Evolutionary conservation across 75 land plant genomes (phyloP), one percentile per base, ranked within the genome.

Genomic region (Larix kaempferi): DNA sequence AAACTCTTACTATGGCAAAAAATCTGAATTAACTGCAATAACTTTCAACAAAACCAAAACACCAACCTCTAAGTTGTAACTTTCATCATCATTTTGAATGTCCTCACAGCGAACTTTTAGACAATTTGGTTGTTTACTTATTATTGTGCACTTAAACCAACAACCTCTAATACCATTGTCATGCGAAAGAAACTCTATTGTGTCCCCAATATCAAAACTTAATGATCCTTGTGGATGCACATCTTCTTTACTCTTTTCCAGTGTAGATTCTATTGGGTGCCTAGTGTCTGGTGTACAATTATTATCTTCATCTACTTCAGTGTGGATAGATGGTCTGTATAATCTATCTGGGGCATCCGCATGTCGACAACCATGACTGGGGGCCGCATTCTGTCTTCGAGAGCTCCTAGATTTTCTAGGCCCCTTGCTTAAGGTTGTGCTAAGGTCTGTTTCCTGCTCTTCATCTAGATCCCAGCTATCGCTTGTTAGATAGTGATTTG

Each of bases 141-240:
- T 57, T 29, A 95, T 80, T 16, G 60, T 77, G 63, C 90, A 88
- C 81, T 80, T 84, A 78, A 87, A 89, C 98, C 98, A 95, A 49
- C 98, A 95, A 14, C 98, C 98, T 76, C 98, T 81, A 14, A 95
- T 83, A 52, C 95, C 98, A 85, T 95, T 95, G 75, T 95, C 98
- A 59, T 93, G 91, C 41, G 82, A 89, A 49, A 95, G 87, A 27
- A 90, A 83, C 83, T 95, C 98, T 33, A 95, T 78, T 19, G 81
- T 80, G 44, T 86, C 89, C 39, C 88, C 98, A 54, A 84, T 56
- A 26, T 74, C 58, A 74, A 55, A 74, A 41, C 52, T 11, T 49
- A 41, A 13, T 5, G 0, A 41, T n/a, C 23, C 54, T 41, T 69
- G 73, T 69, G 10, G 13, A 39, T 69, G 73, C 23, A 69, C 3